Evolutionary conservation across 75 land plant genomes (phyloP).

Genomic region (Sequoia sempervirens): DNA sequence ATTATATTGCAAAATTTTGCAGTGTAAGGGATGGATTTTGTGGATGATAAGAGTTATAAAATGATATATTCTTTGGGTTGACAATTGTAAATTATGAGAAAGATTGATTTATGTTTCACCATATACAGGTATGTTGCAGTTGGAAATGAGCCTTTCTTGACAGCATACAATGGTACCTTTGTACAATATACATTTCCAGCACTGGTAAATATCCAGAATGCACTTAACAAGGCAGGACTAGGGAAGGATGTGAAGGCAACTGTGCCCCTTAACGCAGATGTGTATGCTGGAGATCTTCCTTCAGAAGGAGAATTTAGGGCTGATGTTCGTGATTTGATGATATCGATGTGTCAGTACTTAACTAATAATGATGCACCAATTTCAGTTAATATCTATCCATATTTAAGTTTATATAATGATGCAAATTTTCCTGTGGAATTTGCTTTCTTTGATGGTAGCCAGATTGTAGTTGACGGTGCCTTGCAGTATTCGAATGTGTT

Average conservation of each 20-base stretch:
- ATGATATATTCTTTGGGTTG: neutral
- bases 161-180: conserved; percentile 68
- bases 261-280: conserved; percentile 75
- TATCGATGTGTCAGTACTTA: conserved; percentile 16
- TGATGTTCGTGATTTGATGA: conserved; percentile 43
- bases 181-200: conserved; percentile 55
- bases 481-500: conserved; percentile 49
- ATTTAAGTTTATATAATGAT: conserved; percentile 55
- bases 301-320: conserved; percentile 37
- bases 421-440: conserved; percentile 62
- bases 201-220: conserved; percentile 55
- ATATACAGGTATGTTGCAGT: conserved; percentile 78
- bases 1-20: conserved; percentile 1
- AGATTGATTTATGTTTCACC: conserved; percentile 1
- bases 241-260: conserved; percentile 50
- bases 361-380: conserved; percentile 49
- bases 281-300: conserved; percentile 37
- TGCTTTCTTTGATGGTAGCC: conserved; percentile 64
- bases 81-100: neutral
- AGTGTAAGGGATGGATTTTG: neutral
- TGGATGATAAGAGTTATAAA: neutral
- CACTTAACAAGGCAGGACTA: conserved; percentile 52
- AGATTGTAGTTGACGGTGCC: conserved; percentile 15
- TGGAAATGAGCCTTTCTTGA: conserved; percentile 74
- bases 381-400: conserved; percentile 72